Percentiles rank a stretch among this genome's conserved stretches.
Conservation (phyloP, 805 yeast genomes). For the Ogataea parapolymorpha region DNA sequence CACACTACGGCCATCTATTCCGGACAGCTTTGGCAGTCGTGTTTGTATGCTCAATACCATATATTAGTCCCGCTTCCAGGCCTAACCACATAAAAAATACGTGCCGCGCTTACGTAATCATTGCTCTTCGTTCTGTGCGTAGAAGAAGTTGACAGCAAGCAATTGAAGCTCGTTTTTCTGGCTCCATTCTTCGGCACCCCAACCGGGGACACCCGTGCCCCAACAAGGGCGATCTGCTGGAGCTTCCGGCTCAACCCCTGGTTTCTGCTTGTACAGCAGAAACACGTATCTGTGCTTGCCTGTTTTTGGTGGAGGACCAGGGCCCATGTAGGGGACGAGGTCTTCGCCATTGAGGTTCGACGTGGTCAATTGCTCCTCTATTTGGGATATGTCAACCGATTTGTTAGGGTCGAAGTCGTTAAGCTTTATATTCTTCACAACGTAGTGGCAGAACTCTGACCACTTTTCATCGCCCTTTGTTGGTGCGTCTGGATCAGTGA, state of each 20-base stretch:
- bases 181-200: slow-evolving; percentile 77
- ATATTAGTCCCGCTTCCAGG: neutral
- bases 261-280: slow-evolving; percentile 66
- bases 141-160: slow-evolving; percentile 77
- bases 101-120: slow-evolving; percentile 7
- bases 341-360: slow-evolving; percentile 40
- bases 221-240: slow-evolving; percentile 64
- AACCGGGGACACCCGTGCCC: slow-evolving; percentile 83
- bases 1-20: too few relatives aligned
- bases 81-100: neutral
- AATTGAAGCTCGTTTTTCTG: slow-evolving; percentile 57
- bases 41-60: neutral
- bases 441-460: slow-evolving; percentile 84
- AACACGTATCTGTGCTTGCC: slow-evolving; percentile 87
- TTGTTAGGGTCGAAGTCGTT: slow-evolving; percentile 36
- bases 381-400: slow-evolving; percentile 18
- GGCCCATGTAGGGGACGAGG: slow-evolving; percentile 65
- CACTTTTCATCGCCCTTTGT: slow-evolving; percentile 76
- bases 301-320: slow-evolving; percentile 86
- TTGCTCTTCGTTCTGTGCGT: slow-evolving; percentile 57
- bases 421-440: slow-evolving; percentile 52
- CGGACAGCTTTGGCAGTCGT: too few relatives aligned
- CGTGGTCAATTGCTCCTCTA: slow-evolving; percentile 33
- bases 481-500: slow-evolving; percentile 96
- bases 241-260: slow-evolving; percentile 35